Base-by-base conservation (phyloP, 2,329 filamentous ascomycete genomes). In the Aspergillus niger region DNA sequence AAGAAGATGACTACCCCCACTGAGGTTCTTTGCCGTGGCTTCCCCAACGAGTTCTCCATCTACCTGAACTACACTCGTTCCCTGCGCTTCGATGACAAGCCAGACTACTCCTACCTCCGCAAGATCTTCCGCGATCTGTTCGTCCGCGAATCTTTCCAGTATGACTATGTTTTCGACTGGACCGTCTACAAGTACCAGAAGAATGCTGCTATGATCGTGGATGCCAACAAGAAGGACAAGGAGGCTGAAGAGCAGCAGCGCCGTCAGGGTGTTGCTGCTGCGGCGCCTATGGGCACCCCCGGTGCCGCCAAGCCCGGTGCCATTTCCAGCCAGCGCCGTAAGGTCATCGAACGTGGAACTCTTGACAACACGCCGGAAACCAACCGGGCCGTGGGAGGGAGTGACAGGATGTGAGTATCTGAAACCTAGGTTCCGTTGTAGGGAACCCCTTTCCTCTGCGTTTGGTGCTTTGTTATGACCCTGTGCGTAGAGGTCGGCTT, bases 1-100 rank as follows among this genome's bases (percentile, higher is more conserved):
- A 99, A 99, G 89, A 99, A 99, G 91, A 98, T 98, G 95, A 99
- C 95, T 13, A 99, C 95, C 3, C 93, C 95, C 8, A 98, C 94
- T 70, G 94, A 99, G 81, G 93, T 97, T 52, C 91, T 99, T 53
- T 99, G 95, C 89, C 92, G 94, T 78, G 95, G 95, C 69, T 98
- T 99, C 85, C 95, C 95, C 72, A 97, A 98, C 80, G 95, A 99
- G 82, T 99, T 99, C 72, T 93, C 94, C 83, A 98, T 98, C 80
- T 99, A 99, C 80, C 86, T 99, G 66, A 98, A 98, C 89, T 98
- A 99, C 85, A 98, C 94, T 57, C 91, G 95, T 64, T 97, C 93
- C 59, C 91, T 99, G 69, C 93, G 95, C 71, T 99, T 99, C 81
- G 95, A 99, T 77, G 95, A 99, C 84, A 98, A 98, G 89, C 95